A percentile compares a stretch with the other conserved stretches of the same genome.
Conservation (phyloP, 495 filamentous ascomycete species). For the Tetracladium marchalianum region DNA sequence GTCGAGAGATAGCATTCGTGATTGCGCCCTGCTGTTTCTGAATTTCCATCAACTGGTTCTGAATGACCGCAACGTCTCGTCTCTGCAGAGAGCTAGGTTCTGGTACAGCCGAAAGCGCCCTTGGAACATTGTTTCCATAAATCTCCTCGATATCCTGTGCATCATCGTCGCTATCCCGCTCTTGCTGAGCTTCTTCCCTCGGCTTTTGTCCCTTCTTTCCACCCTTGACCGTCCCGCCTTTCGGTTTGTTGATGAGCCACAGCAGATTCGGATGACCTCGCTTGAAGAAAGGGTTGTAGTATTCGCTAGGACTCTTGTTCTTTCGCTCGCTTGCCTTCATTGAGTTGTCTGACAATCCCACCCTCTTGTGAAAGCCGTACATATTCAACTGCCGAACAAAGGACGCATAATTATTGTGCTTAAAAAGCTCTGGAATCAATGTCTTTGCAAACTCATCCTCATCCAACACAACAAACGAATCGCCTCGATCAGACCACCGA, state of each 20-base stretch:
- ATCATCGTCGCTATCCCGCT: slow-evolving; percentile 64
- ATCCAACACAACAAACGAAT: slow-evolving; percentile 93
- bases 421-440: slow-evolving; percentile 93
- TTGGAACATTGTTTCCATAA: slow-evolving; percentile 14
- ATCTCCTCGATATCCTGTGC: slow-evolving; percentile 33
- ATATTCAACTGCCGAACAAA: slow-evolving; percentile 98
- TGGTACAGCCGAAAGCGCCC: slow-evolving; percentile 19
- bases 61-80: slow-evolving; percentile 67
- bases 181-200: slow-evolving; percentile 60
- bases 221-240: slow-evolving; percentile 42
- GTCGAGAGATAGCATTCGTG: slow-evolving; percentile 61
- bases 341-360: slow-evolving; percentile 92
- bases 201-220: slow-evolving; percentile 43
- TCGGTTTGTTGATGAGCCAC: slow-evolving; percentile 97
- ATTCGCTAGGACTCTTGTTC: slow-evolving; percentile 96
- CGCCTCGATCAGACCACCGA: slow-evolving; percentile 92
- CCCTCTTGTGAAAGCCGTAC: slow-evolving; percentile 99
- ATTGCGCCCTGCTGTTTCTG: slow-evolving; percentile 81
- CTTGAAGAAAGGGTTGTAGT: slow-evolving; percentile 92
- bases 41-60: slow-evolving; percentile 68
- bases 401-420: slow-evolving; percentile 98
- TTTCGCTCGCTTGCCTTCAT: slow-evolving; percentile 95
- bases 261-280: slow-evolving; percentile 86
- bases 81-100: slow-evolving; percentile 50
- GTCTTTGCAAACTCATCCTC: slow-evolving; percentile 99